Evolutionary conservation across 1,284 basidiomycete species (phyloP), one percentile per base, ranked within the genome.

Genomic region (Abortiporus biennis): DNA sequence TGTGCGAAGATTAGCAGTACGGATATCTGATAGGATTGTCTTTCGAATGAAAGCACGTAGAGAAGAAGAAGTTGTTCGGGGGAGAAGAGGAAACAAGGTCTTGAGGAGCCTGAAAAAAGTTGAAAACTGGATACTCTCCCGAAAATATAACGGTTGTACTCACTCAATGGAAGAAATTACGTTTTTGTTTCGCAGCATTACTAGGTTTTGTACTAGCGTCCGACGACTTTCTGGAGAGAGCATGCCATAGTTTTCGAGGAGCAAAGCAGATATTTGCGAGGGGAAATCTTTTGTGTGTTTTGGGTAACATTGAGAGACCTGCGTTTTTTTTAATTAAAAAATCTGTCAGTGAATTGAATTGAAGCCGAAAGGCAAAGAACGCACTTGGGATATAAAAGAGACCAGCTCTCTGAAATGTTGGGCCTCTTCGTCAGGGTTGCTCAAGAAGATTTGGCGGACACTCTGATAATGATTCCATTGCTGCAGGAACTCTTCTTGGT

Each of bases 381-480:
- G 45, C 36, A 85, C 85, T 67, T 92, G 90, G 1, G 85, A 75
- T 50, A 92, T 81, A 59, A 97, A 97, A 0, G 83, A 73, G 40
- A 95, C 79, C 22, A 96, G 74, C 58, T 96, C 91, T 48, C 80
- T 69, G 52, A 96, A 94, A 50, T 88, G 80, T 29, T 84, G 74
- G 1, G 81, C 82, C 54, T 86, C 82, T 62, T 93, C 90, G 54
- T 83, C 76, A 2, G 85, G 85, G 59, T 79, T 80, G 49, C 85
- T 69, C 56, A 76, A 73, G 59, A 93, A 91, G 51, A 98, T 88
- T 56, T 90, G 80, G 32, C 90, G 76, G 44, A 91, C 81, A 45
- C 84, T 89, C 54, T 89, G 80, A 66, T 93, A 98, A 62, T 98
- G 93, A 52, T 93, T 92, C 87, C 93, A 98, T 73, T 99, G 96